phyloP scores from a whole-genome alignment of 768 basidiomycete genomes.

The Hysterangium stoloniferum region DNA sequence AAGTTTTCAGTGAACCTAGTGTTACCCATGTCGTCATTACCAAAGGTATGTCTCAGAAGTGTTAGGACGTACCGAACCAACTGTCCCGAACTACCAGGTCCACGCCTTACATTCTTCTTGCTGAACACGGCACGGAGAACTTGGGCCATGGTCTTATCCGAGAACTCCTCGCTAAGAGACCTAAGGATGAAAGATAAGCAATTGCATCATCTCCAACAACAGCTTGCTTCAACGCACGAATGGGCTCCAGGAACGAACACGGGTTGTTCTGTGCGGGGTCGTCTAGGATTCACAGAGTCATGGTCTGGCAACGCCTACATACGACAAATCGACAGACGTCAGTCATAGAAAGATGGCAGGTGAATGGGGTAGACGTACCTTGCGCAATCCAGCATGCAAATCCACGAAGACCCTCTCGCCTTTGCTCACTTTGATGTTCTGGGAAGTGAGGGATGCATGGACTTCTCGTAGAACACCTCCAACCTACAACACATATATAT shows the following conservation, averaged over 20 bases:
- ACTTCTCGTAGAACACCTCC: slow-evolving; percentile 33
- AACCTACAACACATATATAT: background rate
- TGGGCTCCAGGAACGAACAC: slow-evolving; percentile 19
- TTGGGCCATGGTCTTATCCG: slow-evolving; percentile 46
- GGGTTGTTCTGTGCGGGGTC: slow-evolving; percentile 33
- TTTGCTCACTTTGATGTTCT: slow-evolving; percentile 34
- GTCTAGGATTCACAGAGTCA: slow-evolving; percentile 32
- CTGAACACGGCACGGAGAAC: slow-evolving; percentile 61
- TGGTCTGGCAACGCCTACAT: slow-evolving; percentile 48
- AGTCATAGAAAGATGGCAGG: background rate
- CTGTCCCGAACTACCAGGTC: slow-evolving; percentile 57
- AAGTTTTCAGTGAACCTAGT: slow-evolving; percentile 41
- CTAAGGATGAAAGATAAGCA: slow-evolving; percentile 13
- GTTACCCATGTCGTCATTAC: background rate
- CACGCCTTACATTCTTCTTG: slow-evolving; percentile 51
- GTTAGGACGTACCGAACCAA: slow-evolving; percentile 40
- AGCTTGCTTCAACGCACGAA: slow-evolving; percentile 17
- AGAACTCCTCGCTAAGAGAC: slow-evolving; percentile 44
- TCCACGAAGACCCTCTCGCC: slow-evolving; percentile 58
- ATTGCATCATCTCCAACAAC: background rate
- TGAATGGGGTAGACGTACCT: slow-evolving; percentile 35
- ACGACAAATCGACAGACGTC: slow-evolving; percentile 28
- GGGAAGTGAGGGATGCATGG: slow-evolving; percentile 36
- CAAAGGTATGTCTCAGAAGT: background rate
- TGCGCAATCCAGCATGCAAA: slow-evolving; percentile 43